phyloP scores from a whole-genome alignment of 345 rosid species.

The Rhodomyrtus tomentosa region DNA sequence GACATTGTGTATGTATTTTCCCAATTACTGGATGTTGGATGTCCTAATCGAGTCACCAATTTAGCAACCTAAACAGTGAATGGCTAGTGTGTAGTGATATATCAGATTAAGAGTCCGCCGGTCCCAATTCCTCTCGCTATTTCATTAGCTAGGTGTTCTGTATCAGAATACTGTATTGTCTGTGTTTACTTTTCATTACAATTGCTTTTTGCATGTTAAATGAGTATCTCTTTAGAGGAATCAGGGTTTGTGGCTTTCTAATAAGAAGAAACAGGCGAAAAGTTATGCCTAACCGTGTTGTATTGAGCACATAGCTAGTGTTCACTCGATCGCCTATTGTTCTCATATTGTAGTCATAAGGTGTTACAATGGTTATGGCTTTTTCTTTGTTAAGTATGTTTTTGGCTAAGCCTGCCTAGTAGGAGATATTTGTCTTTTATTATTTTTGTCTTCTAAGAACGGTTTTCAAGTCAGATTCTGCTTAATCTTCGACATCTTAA shows the following conservation, averaged over 20 bases:
- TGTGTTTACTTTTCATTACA: no score
- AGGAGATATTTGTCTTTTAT: neutral
- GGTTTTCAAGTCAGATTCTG: neutral
- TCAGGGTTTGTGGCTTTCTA: neutral
- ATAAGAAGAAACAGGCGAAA: neutral
- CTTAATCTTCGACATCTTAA: neutral
- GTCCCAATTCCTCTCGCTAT: neutral
- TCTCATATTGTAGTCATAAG: neutral
- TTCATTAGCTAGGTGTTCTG: neutral
- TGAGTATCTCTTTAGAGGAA: neutral
- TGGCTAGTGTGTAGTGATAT: neutral
- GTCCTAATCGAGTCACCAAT: no score
- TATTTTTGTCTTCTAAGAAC: neutral
- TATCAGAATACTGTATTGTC: no score
- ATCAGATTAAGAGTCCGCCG: neutral
- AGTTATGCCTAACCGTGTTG: neutral
- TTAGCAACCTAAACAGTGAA: no score
- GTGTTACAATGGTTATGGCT: neutral
- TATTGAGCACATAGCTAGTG: neutral
- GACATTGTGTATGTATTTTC: no score
- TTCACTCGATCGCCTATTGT: neutral
- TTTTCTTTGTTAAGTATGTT: neutral
- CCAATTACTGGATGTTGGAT: no score
- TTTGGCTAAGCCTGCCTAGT: neutral
- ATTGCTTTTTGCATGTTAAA: neutral